Evolutionary conservation across 169 alveolate genomes (phyloP).

Genomic region (Plasmodium sp.): DNA sequence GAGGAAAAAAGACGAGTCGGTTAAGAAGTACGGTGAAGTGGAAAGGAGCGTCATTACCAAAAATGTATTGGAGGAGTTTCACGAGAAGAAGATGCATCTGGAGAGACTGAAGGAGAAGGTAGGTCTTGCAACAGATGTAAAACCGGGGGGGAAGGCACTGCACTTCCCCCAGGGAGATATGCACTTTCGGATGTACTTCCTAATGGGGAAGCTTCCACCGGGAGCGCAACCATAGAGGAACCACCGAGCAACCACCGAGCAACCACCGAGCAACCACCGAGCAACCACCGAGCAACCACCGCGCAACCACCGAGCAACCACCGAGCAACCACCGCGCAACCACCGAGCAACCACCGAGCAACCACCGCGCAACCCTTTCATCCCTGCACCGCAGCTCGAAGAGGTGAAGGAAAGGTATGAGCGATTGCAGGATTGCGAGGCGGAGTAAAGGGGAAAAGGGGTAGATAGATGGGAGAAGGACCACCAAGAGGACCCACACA

Average conservation of each 20-base stretch:
- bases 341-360: not conserved
- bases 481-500: not conserved
- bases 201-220: not conserved
- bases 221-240: not conserved
- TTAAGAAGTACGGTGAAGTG: constrained; percentile 19
- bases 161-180: not conserved
- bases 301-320: not conserved
- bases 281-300: not conserved
- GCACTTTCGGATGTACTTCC: not conserved
- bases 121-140: not conserved
- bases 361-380: not conserved
- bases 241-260: not conserved
- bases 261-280: not conserved
- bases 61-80: constrained; percentile 32
- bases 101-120: constrained; percentile 23
- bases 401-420: not conserved
- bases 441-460: not conserved
- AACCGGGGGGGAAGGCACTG: not conserved
- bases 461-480: too few species aligned
- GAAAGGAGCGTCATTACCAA: constrained; percentile 19
- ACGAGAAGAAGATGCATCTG: constrained; percentile 20
- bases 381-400: not conserved
- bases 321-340: not conserved
- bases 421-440: not conserved
- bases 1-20: constrained; percentile 53